Conservation (phyloP, 2,329 filamentous ascomycete genomes). For the Ilyonectria sp. region DNA sequence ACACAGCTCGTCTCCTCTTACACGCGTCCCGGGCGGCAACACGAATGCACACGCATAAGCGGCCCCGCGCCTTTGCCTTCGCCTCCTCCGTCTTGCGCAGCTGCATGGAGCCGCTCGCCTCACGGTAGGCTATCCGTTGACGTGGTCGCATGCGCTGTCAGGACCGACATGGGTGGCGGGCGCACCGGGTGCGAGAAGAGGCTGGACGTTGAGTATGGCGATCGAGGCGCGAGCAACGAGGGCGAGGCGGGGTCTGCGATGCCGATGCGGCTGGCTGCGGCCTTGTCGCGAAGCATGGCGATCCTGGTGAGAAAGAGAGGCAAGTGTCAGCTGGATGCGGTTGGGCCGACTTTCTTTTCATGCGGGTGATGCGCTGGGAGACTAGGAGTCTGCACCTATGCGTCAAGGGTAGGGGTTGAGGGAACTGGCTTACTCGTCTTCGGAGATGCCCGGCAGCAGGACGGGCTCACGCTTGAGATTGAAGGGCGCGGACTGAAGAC, state of each 20-base stretch:
- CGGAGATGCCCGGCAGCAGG: constrained; percentile 68
- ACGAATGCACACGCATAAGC: constrained; percentile 1
- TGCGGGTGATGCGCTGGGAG: not conserved
- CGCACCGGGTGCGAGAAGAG: constrained; percentile 45
- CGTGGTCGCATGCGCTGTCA: constrained; percentile 40
- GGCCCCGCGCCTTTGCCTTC: not conserved
- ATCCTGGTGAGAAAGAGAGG: constrained; percentile 54
- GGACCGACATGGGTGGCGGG: constrained; percentile 39
- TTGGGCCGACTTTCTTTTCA: not conserved
- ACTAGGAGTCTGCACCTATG: not conserved
- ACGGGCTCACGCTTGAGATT: constrained; percentile 70
- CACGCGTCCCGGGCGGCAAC: not conserved
- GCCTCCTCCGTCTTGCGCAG: not conserved
- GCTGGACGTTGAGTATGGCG: constrained; percentile 44
- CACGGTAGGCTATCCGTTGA: constrained; percentile 46
- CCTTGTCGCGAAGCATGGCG: constrained; percentile 66
- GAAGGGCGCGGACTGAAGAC: constrained; percentile 70
- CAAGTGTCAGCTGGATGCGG: constrained; percentile 4
- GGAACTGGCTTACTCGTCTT: constrained; percentile 68
- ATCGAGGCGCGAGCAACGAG: constrained; percentile 37
- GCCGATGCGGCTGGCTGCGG: constrained; percentile 64
- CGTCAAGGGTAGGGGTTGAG: constrained; percentile 4
- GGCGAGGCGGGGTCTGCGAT: constrained; percentile 55
- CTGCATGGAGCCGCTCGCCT: not conserved
- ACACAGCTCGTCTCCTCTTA: not conserved